phyloP scores from a whole-genome alignment of 2,329 filamentous ascomycete species.

The Alternaria postmessia region DNA sequence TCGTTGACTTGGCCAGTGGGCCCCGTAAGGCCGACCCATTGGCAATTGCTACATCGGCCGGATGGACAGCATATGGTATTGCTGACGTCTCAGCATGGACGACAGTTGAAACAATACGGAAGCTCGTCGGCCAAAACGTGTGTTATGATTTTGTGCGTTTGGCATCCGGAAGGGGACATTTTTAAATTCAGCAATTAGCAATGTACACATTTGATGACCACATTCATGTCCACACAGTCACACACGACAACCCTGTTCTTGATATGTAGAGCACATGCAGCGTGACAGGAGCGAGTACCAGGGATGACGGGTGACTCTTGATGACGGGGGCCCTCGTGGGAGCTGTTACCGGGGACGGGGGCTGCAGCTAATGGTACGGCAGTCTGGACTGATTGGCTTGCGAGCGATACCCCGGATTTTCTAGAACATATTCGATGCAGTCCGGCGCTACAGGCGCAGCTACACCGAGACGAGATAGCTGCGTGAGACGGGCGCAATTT shows the following conservation, averaged over 20 bases:
- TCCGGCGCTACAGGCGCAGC: constrained; percentile 31
- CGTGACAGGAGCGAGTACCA: constrained; percentile 14
- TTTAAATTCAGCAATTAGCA: constrained; percentile 41
- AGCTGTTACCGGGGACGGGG: constrained; percentile 16
- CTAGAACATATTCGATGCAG: constrained; percentile 24
- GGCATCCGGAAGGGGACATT: constrained; percentile 67
- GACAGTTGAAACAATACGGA: constrained; percentile 79
- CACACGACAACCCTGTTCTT: background rate
- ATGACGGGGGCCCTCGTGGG: constrained; percentile 25
- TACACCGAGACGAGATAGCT: constrained; percentile 19
- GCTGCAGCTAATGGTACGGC: constrained; percentile 1
- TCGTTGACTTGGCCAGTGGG: constrained; percentile 78
- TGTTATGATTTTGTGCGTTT: constrained; percentile 86
- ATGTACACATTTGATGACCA: background rate
- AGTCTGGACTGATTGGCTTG: constrained; percentile 32
- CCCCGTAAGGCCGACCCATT: constrained; percentile 72
- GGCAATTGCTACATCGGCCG: constrained; percentile 73
- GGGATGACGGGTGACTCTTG: constrained; percentile 24
- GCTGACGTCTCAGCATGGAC: constrained; percentile 85
- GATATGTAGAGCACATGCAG: background rate
- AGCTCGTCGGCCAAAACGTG: constrained; percentile 85
- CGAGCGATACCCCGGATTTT: constrained; percentile 47
- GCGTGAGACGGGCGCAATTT: constrained; percentile 36
- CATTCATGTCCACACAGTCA: background rate
- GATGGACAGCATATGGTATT: constrained; percentile 81